Evolutionary conservation across 768 basidiomycete genomes (phyloP).

Genomic region (Pseudohyphozyma bogoriensis): DNA sequence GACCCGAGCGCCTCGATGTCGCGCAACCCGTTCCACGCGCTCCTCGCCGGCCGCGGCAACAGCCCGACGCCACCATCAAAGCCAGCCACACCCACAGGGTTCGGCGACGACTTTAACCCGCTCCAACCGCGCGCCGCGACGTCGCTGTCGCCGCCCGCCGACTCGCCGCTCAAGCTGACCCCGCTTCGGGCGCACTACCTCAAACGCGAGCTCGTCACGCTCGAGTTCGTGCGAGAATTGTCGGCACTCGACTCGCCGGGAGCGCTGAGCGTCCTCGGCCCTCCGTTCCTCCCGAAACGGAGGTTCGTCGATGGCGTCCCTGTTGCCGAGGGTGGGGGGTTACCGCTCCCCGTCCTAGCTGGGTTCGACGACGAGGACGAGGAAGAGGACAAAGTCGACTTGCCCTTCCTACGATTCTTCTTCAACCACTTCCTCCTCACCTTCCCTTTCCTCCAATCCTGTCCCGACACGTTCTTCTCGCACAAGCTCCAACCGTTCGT

Average conservation of each 20-base stretch:
- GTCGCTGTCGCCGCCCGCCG: not conserved
- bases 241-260: conserved; percentile 47
- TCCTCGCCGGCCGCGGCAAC: too few relatives aligned
- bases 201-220: conserved; percentile 84
- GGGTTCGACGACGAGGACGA: conserved; percentile 17
- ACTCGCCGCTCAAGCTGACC: conserved; percentile 44
- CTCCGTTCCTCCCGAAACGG: conserved; percentile 60
- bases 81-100: too few relatives aligned
- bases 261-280: conserved; percentile 74
- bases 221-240: conserved; percentile 76
- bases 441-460: conserved; percentile 85
- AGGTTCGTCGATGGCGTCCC: conserved; percentile 46
- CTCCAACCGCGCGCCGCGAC: not conserved
- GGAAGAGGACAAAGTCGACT: conserved; percentile 42
- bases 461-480: conserved; percentile 84
- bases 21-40: too few relatives aligned
- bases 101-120: not conserved
- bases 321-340: too few relatives aligned
- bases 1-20: too few relatives aligned
- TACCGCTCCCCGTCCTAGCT: not conserved
- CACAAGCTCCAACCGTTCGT: conserved; percentile 92
- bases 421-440: conserved; percentile 88
- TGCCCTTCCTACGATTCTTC: conserved; percentile 79
- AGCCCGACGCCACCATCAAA: too few relatives aligned
- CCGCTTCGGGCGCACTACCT: conserved; percentile 93